Evolutionary conservation across 1,139 yeast species (phyloP).

Genomic region (Diutina neorugosa): DNA sequence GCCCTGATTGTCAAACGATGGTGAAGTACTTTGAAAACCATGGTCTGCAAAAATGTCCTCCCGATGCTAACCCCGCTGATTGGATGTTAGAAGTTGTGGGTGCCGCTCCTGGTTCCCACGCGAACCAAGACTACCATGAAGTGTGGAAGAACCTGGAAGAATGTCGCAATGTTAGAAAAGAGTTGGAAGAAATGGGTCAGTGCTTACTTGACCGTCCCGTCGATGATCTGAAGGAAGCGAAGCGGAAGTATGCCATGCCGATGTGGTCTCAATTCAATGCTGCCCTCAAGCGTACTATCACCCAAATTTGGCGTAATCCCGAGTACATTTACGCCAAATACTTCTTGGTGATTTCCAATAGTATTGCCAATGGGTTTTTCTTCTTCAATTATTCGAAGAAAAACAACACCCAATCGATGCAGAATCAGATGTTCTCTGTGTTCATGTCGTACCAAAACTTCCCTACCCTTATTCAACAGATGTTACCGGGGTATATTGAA

Average conservation of each 20-base stretch:
- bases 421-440: constrained; percentile 54
- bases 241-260: constrained; percentile 31
- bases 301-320: constrained; percentile 72
- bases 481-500: constrained; percentile 5
- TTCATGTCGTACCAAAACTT: constrained; percentile 45
- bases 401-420: constrained; percentile 45
- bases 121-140: constrained; percentile 4
- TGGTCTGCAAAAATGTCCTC: constrained; percentile 50
- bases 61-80: constrained; percentile 67
- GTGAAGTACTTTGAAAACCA: constrained; percentile 57
- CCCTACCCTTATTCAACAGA: constrained; percentile 23
- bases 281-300: constrained; percentile 44
- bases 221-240: constrained; percentile 18
- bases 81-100: constrained; percentile 45
- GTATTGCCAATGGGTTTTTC: constrained; percentile 63
- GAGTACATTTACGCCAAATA: constrained; percentile 56
- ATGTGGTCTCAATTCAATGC: constrained; percentile 33
- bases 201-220: constrained; percentile 14
- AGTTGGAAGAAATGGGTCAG: background rate
- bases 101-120: constrained; percentile 4
- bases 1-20: constrained; percentile 46
- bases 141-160: constrained; percentile 3
- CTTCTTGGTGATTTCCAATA: constrained; percentile 35
- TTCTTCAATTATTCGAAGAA: constrained; percentile 58
- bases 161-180: background rate